These are phyloP conservation scores for Craspedostauros australis DNA, from an alignment of 108 stramenopile species.

Conservation along the genomic window DNA sequence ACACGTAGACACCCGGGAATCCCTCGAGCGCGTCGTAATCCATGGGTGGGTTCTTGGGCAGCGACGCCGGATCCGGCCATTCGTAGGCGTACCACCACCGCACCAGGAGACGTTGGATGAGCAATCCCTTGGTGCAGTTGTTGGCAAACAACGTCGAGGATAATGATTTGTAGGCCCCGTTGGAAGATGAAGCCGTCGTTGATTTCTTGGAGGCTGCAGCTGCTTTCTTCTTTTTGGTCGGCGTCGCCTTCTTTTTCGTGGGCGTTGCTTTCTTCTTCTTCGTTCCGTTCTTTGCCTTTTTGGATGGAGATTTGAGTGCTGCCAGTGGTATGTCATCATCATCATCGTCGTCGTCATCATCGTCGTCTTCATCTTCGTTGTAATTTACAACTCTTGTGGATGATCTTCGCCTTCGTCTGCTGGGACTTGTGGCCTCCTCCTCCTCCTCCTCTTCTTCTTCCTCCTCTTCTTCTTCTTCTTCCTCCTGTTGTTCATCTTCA, in stretches of 20 bases:
- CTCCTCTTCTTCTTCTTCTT: constrained; percentile 9
- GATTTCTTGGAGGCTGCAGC: constrained; percentile 15
- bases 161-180: constrained; percentile 28
- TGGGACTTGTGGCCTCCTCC: neutral
- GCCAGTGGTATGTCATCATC: constrained; percentile 71
- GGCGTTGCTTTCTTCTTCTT: constrained; percentile 10
- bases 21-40: constrained; percentile 88
- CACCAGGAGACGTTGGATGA: constrained; percentile 80
- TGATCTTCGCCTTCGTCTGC: neutral
- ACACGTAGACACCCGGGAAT: constrained; percentile 91
- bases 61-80: constrained; percentile 65
- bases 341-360: constrained; percentile 32
- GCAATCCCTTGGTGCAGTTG: constrained; percentile 67
- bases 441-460: constrained; percentile 17
- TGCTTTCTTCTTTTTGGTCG: constrained; percentile 17
- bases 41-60: constrained; percentile 51
- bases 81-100: constrained; percentile 96
- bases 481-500: neutral
- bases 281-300: constrained; percentile 26
- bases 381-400: neutral
- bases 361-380: constrained; percentile 8
- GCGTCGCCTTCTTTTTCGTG: constrained; percentile 4
- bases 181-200: constrained; percentile 12
- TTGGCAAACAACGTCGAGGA: constrained; percentile 44
- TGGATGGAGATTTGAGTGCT: constrained; percentile 28